Evolutionary conservation across 2,329 filamentous ascomycete species (phyloP).

Genomic region (Sporothrix sp.): DNA sequence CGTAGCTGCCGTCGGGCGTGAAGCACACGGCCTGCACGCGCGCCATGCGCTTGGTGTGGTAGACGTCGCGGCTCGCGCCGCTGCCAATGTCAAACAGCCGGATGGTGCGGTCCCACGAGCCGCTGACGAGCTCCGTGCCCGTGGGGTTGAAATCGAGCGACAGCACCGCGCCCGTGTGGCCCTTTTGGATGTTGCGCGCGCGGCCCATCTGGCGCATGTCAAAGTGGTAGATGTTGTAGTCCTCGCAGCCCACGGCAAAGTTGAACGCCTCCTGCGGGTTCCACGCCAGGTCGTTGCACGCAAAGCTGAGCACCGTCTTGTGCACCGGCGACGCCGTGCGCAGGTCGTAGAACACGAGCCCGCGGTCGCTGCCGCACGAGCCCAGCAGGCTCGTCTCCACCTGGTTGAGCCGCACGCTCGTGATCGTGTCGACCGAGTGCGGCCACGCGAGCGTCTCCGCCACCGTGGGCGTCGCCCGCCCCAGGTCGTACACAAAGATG

Average conservation of each 20-base stretch:
- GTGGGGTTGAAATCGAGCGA: slow-evolving; percentile 93
- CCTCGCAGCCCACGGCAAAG: slow-evolving; percentile 85
- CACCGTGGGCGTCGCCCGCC: slow-evolving; percentile 12
- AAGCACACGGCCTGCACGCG: slow-evolving; percentile 49
- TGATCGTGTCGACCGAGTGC: slow-evolving; percentile 71
- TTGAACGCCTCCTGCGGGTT: slow-evolving; percentile 68
- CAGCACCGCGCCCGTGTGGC: slow-evolving; percentile 63
- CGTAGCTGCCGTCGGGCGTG: slow-evolving; percentile 79
- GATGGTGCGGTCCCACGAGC: slow-evolving; percentile 79
- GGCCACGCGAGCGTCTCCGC: slow-evolving; percentile 19
- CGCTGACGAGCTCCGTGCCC: slow-evolving; percentile 84
- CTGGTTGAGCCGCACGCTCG: slow-evolving; percentile 79
- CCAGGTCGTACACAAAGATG: slow-evolving; percentile 18
- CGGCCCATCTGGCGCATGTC: slow-evolving; percentile 57
- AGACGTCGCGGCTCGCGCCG: slow-evolving; percentile 84
- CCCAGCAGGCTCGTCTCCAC: slow-evolving; percentile 86
- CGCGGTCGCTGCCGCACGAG: slow-evolving; percentile 75
- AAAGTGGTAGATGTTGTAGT: slow-evolving; percentile 87
- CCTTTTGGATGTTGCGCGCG: slow-evolving; percentile 20
- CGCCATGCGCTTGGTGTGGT: slow-evolving; percentile 98
- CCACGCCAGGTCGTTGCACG: slow-evolving; percentile 78
- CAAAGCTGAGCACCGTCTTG: slow-evolving; percentile 71
- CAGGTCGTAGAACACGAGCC: slow-evolving; percentile 83
- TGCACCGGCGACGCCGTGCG: slow-evolving; percentile 75
- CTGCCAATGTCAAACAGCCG: slow-evolving; percentile 72